A percentile compares a stretch with the other conserved stretches of the same genome.
phyloP scores from a whole-genome alignment of 2,329 filamentous ascomycete species.

The Raffaelea albimanens region DNA sequence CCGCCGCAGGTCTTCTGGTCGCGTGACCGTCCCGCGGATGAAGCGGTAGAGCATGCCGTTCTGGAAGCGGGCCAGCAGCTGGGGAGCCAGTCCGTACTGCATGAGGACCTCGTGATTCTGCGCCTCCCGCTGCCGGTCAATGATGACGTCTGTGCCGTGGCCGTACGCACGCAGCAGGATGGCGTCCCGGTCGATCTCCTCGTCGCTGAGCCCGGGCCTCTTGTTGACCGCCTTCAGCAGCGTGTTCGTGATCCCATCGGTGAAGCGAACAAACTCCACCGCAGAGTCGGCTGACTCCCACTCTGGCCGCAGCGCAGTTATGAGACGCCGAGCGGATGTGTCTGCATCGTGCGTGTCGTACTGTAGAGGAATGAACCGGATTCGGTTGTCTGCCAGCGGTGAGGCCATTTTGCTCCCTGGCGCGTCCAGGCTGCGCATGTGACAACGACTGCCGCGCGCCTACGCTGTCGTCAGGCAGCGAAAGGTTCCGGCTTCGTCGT shows the following conservation, averaged over 20 bases:
- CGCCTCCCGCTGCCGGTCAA: constrained; percentile 81
- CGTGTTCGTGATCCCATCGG: constrained; percentile 97
- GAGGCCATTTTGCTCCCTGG: background rate
- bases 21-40: constrained; percentile 71
- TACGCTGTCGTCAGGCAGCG: background rate
- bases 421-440: background rate
- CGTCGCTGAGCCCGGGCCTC: constrained; percentile 56
- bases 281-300: constrained; percentile 46
- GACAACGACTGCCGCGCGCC: background rate
- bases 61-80: constrained; percentile 81
- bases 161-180: constrained; percentile 90
- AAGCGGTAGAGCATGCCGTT: constrained; percentile 95
- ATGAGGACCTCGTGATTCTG: constrained; percentile 81
- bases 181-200: constrained; percentile 74
- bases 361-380: constrained; percentile 60
- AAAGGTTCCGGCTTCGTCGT: no score
- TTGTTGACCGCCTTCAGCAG: constrained; percentile 69
- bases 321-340: constrained; percentile 67
- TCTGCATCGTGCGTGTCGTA: constrained; percentile 74
- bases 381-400: constrained; percentile 9
- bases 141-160: constrained; percentile 85
- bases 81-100: constrained; percentile 71
- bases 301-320: constrained; percentile 70
- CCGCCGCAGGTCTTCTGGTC: constrained; percentile 68
- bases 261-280: constrained; percentile 82